A percentile compares a stretch with the other conserved stretches of the same genome.
phyloP scores from a whole-genome alignment of 805 yeast species.

The Candida corydali region DNA sequence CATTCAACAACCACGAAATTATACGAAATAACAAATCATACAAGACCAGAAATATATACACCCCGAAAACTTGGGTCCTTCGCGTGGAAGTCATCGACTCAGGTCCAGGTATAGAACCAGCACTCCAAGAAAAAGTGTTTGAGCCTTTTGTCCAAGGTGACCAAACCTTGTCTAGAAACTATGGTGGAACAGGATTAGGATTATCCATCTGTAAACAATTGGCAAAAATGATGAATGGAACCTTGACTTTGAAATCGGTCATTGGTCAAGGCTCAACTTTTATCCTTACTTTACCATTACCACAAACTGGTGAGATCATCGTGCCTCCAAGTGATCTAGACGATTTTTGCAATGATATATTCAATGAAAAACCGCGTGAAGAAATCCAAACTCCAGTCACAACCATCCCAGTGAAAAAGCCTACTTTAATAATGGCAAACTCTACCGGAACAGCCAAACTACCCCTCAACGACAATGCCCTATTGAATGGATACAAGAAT shows the following conservation, averaged over 20 bases:
- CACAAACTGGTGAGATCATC: slow-evolving; percentile 36
- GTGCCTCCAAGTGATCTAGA: slow-evolving; percentile 18
- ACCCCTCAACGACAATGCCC: background rate
- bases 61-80: slow-evolving; percentile 50
- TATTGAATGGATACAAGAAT: slow-evolving; percentile 22
- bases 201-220: slow-evolving; percentile 45
- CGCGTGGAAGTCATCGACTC: slow-evolving; percentile 58
- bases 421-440: slow-evolving; percentile 11
- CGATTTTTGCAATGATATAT: slow-evolving; percentile 61
- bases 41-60: slow-evolving; percentile 28
- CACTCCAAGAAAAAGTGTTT: slow-evolving; percentile 41
- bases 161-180: slow-evolving; percentile 46
- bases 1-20: slow-evolving; percentile 22
- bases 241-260: slow-evolving; percentile 39
- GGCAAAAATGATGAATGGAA: slow-evolving; percentile 47
- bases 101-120: slow-evolving; percentile 50
- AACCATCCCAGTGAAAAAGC: slow-evolving; percentile 24
- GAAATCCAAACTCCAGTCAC: slow-evolving; percentile 14
- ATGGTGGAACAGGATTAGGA: slow-evolving; percentile 53
- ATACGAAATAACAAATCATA: slow-evolving; percentile 32
- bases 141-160: slow-evolving; percentile 56
- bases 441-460: slow-evolving; percentile 47
- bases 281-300: slow-evolving; percentile 50
- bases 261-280: slow-evolving; percentile 48
- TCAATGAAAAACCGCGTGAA: slow-evolving; percentile 16